Evolutionary conservation across 495 filamentous ascomycete species (phyloP), one percentile per base, ranked within the genome.

Genomic region (Aspergillus wentii): DNA sequence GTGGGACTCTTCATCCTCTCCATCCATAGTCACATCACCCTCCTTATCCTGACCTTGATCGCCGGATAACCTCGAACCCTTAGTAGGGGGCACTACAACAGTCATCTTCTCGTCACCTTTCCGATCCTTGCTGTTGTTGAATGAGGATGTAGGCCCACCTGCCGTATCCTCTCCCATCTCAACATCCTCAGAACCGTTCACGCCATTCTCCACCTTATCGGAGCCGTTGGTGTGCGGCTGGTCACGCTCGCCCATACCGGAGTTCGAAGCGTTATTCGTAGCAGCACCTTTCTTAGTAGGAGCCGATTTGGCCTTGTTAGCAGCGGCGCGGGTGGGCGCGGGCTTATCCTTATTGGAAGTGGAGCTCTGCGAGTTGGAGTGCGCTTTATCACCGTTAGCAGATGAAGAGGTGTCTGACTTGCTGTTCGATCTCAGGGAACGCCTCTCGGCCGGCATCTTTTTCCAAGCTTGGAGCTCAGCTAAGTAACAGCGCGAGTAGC

Each of bases 41-140:
- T 88, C 83, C 43, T 74, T 67, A 48, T 84, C 82, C 55, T 75
- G 44, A 56, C 58, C 48, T 34, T 54, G 41, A 60, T 75, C 65
- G 65, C 75, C 57, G 69, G 69, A 76, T 47, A 78, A 68, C 68
- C 80, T 86, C 53, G 75, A 72, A 57, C 73, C 67, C 66, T 88
- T 90, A 45, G 82, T 78, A 41, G 83, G 84, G 41, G 85, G 85
- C 36, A 90, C 83, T 60, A 88, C 85, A 51, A 90, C 83, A 38
- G 85, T 90, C 83, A 90, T 90, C 69, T 84, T 76, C 57, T 81
- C 78, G 62, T 87, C 79, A 58, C 83, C 83, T 68, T 86, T 80
- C 69, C 83, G 81, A 45, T 73, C 78, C 68, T 80, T 85, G 40
- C 66, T 68, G 59, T 74, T 56, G 58, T 63, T 64, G 60, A 62